Evolutionary conservation across 495 filamentous ascomycete genomes (phyloP).

Genomic region (Glonium stellatum): DNA sequence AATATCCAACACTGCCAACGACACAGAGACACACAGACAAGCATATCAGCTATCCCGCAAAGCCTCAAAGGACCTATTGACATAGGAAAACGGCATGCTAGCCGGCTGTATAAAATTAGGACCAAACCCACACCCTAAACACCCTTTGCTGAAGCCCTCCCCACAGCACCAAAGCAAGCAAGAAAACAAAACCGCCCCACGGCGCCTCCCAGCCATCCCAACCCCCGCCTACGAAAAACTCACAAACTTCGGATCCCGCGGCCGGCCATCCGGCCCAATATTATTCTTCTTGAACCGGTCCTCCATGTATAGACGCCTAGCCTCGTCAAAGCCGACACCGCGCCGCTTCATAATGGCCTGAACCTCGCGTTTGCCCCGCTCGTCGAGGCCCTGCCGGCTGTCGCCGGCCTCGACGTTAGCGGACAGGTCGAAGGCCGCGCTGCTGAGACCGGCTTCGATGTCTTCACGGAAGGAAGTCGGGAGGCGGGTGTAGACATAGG

Average conservation of each 20-base stretch:
- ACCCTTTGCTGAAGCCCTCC: too few relatives aligned
- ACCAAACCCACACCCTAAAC: too few relatives aligned
- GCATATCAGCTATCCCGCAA: too few relatives aligned
- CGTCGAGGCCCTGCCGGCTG: constrained; percentile 70
- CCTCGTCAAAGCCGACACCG: constrained; percentile 80
- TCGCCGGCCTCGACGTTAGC: constrained; percentile 75
- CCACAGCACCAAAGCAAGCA: too few relatives aligned
- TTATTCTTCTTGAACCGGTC: constrained; percentile 75
- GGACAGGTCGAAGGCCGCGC: constrained; percentile 68
- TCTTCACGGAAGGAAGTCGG: constrained; percentile 70
- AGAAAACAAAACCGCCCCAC: too few relatives aligned
- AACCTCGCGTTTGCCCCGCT: constrained; percentile 68
- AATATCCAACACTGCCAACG: too few relatives aligned
- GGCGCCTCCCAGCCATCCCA: too few relatives aligned
- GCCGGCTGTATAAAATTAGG: too few relatives aligned
- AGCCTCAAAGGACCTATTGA: too few relatives aligned
- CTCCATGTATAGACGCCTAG: constrained; percentile 74
- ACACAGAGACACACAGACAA: too few relatives aligned
- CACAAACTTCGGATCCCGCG: constrained; percentile 90
- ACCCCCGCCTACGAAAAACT: constrained; percentile 64
- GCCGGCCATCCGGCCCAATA: constrained; percentile 80
- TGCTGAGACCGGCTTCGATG: constrained; percentile 77
- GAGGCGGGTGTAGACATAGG: constrained; percentile 60
- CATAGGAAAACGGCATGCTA: too few relatives aligned
- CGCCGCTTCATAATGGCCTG: constrained; percentile 79